Percentiles rank a stretch among this genome's conserved stretches.
These are phyloP conservation scores for Aspergillus udagawae DNA, from an alignment of 2,329 filamentous ascomycete genomes.

Conservation along the genomic window DNA sequence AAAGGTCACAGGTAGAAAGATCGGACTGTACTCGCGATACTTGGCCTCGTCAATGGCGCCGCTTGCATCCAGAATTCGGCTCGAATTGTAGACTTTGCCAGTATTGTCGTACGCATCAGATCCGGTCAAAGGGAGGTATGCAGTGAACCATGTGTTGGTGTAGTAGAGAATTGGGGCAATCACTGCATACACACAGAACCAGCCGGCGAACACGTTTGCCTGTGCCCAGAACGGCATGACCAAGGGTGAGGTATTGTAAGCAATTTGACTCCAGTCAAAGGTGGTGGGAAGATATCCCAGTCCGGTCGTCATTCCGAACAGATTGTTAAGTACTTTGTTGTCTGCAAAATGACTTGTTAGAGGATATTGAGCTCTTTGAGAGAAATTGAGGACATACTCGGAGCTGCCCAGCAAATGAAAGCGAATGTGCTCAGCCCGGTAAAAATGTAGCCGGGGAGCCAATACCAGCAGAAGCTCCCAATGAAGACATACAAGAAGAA, in stretches of 20 bases:
- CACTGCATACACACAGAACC: constrained; percentile 34
- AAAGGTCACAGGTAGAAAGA: constrained; percentile 58
- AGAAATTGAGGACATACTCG: constrained; percentile 24
- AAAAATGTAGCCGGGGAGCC: constrained; percentile 29
- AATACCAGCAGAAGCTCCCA: constrained; percentile 22
- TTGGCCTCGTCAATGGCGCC: constrained; percentile 52
- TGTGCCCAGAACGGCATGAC: constrained; percentile 34
- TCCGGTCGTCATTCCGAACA: constrained; percentile 36
- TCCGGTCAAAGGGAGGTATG: constrained; percentile 26
- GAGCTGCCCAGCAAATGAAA: constrained; percentile 43
- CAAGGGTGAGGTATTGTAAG: constrained; percentile 22
- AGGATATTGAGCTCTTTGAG: constrained; percentile 20
- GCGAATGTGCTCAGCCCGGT: constrained; percentile 28
- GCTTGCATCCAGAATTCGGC: constrained; percentile 51
- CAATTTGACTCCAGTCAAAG: constrained; percentile 48
- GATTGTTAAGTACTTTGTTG: constrained; percentile 36
- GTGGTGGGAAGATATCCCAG: constrained; percentile 49
- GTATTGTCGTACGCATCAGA: constrained; percentile 36
- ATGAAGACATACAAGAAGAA: constrained; percentile 19
- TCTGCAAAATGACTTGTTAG: constrained; percentile 31
- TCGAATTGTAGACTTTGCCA: constrained; percentile 54
- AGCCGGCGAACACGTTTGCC: constrained; percentile 37
- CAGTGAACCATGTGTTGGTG: constrained; percentile 27
- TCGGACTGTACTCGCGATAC: constrained; percentile 58
- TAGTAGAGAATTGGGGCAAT: constrained; percentile 31